Percentiles rank a stretch among this genome's conserved stretches.
Evolutionary conservation across 2,329 filamentous ascomycete species (phyloP).

Genomic region (Alternaria ethzedia): DNA sequence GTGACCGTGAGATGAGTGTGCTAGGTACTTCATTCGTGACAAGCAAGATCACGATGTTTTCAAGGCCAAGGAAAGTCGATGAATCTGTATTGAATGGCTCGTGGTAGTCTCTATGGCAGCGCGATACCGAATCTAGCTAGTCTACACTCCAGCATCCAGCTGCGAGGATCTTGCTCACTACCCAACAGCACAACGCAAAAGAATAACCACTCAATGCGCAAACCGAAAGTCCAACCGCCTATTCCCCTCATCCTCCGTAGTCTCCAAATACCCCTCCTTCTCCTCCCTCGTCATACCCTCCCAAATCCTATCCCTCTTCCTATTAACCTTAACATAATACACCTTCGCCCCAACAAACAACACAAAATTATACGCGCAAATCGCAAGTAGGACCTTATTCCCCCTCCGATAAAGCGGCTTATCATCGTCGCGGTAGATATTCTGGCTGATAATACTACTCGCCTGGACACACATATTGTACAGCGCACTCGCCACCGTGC

Average conservation of each 20-base stretch:
- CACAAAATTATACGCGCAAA: conserved; percentile 58
- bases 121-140: neutral
- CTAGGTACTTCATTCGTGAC: neutral
- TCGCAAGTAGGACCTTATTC: conserved; percentile 60
- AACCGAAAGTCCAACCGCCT: conserved; percentile 36
- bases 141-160: neutral
- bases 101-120: neutral
- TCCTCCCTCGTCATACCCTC: conserved; percentile 41
- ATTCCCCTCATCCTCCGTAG: conserved; percentile 47
- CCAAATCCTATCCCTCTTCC: conserved; percentile 42
- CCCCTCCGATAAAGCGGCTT: conserved; percentile 58
- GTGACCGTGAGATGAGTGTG: neutral
- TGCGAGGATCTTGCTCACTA: neutral
- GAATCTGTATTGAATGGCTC: neutral
- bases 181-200: neutral
- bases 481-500: conserved; percentile 51
- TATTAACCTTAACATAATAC: conserved; percentile 62
- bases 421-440: conserved; percentile 63
- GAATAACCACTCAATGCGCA: neutral
- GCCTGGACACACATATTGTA: conserved; percentile 53
- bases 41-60: neutral
- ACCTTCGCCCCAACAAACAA: conserved; percentile 60
- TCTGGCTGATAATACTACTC: conserved; percentile 40
- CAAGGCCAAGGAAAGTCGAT: neutral
- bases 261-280: conserved; percentile 45